Conservation (phyloP, 31 red algal species). For the Endocladia muricata region DNA sequence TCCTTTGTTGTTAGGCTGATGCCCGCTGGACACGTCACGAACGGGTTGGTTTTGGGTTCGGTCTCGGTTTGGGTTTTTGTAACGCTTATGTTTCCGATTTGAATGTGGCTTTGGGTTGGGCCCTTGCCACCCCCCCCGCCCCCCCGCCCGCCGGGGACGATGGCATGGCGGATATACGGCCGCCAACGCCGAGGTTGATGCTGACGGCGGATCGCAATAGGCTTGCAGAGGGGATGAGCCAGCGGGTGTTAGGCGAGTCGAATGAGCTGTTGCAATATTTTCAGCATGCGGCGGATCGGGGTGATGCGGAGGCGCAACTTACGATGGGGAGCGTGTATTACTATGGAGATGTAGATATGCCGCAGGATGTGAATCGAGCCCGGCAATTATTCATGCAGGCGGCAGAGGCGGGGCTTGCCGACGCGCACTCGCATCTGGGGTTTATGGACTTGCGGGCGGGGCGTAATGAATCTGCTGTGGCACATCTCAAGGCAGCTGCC, state of each 20-base stretch:
- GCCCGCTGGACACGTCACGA: neutral
- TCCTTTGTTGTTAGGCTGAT: too few relatives aligned
- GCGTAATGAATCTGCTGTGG: slow-evolving; percentile 39
- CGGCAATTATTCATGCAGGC: slow-evolving; percentile 43
- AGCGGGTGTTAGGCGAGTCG: slow-evolving; percentile 21
- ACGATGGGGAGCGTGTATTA: slow-evolving; percentile 53
- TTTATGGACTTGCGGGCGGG: slow-evolving; percentile 54
- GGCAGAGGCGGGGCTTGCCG: slow-evolving; percentile 23
- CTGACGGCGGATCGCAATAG: slow-evolving; percentile 3
- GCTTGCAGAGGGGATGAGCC: slow-evolving; percentile 12
- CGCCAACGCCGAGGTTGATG: neutral
- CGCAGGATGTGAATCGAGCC: slow-evolving; percentile 35
- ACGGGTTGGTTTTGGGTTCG: too few relatives aligned
- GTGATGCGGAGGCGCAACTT: slow-evolving; percentile 53
- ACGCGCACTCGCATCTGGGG: slow-evolving; percentile 55
- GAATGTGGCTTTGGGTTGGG: neutral
- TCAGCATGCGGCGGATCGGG: slow-evolving; percentile 59
- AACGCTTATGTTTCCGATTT: too few relatives aligned
- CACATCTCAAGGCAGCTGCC: slow-evolving; percentile 41
- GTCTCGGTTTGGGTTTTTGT: too few relatives aligned
- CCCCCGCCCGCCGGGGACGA: too few relatives aligned
- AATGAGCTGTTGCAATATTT: slow-evolving; percentile 77
- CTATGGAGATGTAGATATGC: slow-evolving; percentile 28
- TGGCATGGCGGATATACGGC: neutral
- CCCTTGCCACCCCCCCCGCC: neutral